Evolutionary conservation across 495 filamentous ascomycete species (phyloP).

Genomic region (Aspergillus leporis): DNA sequence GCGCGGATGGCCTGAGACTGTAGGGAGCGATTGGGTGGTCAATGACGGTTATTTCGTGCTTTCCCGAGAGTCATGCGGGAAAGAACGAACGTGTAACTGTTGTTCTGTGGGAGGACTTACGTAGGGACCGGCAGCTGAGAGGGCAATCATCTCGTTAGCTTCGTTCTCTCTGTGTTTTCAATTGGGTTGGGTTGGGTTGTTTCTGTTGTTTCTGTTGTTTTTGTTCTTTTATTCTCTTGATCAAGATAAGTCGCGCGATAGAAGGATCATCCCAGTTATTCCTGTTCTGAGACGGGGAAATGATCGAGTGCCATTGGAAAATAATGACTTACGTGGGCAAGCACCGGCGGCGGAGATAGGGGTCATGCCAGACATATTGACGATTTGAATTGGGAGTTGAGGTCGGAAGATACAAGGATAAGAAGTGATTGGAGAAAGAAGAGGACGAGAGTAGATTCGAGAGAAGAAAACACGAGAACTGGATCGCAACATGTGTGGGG

Average conservation of each 20-base stretch:
- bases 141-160: conserved; percentile 34
- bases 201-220: not conserved
- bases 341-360: conserved; percentile 45
- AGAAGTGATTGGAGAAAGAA: conserved; percentile 7
- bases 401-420: conserved; percentile 5
- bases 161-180: not conserved
- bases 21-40: conserved; percentile 8
- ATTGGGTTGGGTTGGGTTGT: too few species aligned
- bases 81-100: not conserved
- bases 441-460: conserved; percentile 29
- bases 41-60: conserved; percentile 6
- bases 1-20: conserved; percentile 91
- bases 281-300: conserved; percentile 3
- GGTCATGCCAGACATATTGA: conserved; percentile 41
- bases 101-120: conserved; percentile 34
- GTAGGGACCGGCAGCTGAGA: conserved; percentile 57
- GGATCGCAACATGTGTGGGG: conserved; percentile 28
- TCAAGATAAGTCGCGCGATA: too few species aligned
- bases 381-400: conserved; percentile 19
- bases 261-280: not conserved
- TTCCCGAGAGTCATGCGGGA: not conserved
- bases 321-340: conserved; percentile 45
- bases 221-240: too few species aligned
- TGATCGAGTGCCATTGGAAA: not conserved
- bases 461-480: conserved; percentile 30